A percentile compares a stretch with the other conserved stretches of the same genome.
Evolutionary conservation across 148 eudicot genomes (phyloP).

Genomic region (Silene latifolia): DNA sequence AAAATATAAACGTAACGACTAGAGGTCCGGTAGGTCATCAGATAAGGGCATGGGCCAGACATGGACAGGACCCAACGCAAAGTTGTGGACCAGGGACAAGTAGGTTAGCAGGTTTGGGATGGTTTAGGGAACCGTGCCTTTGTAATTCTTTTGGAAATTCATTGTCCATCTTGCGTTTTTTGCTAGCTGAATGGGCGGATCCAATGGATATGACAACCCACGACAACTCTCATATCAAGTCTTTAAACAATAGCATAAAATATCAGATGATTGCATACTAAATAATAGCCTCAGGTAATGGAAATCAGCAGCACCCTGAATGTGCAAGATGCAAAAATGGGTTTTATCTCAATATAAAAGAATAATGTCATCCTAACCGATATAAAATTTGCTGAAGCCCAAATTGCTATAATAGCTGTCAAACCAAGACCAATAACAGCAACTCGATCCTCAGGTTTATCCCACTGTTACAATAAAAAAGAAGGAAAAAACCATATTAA

Average conservation of each 20-base stretch:
- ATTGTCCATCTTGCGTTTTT: not conserved
- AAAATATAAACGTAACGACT: not conserved
- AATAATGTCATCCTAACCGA: constrained; percentile 40
- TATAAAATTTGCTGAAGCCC: constrained; percentile 74
- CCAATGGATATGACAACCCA: not conserved
- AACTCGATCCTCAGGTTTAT: constrained; percentile 78
- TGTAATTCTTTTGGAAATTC: not conserved
- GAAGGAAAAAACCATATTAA: constrained; percentile 15
- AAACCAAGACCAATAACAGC: constrained; percentile 85
- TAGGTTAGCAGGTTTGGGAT: not conserved
- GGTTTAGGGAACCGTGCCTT: not conserved
- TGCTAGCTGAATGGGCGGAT: not conserved
- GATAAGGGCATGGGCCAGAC: not conserved
- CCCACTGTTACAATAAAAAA: constrained; percentile 51
- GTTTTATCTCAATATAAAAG: not conserved
- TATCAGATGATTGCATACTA: not conserved
- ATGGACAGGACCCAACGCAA: too few species aligned
- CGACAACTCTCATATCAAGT: not conserved
- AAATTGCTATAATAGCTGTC: constrained; percentile 64
- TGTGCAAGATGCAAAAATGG: not conserved
- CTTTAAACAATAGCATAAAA: not conserved
- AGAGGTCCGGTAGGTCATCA: too few species aligned
- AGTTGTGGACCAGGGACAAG: not conserved
- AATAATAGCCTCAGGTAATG: not conserved
- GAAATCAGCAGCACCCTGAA: not conserved